Conservation (phyloP, 306 rosid species). For the Glycine latifolia region DNA sequence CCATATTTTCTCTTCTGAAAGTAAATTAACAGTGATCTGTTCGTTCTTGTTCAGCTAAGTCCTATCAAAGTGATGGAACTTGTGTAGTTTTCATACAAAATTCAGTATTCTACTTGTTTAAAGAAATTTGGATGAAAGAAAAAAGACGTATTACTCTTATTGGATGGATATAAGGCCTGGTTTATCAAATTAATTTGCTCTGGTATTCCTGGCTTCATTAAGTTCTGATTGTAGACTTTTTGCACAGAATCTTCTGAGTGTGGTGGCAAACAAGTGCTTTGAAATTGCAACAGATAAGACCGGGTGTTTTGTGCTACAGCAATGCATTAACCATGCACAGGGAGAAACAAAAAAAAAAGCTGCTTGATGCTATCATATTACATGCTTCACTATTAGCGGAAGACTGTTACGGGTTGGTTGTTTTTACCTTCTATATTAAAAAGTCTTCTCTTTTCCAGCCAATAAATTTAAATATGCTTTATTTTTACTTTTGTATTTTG, state of each 20-base stretch:
- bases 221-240: slow-evolving; percentile 44
- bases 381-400: slow-evolving; percentile 51
- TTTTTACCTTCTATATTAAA: not conserved
- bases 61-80: not conserved
- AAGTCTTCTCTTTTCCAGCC: slow-evolving; percentile 3
- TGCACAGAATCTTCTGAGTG: slow-evolving; percentile 59
- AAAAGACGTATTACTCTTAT: not conserved
- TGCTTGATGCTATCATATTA: slow-evolving; percentile 46
- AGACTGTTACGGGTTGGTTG: slow-evolving; percentile 71
- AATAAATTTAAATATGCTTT: slow-evolving; percentile 9
- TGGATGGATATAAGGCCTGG: not conserved
- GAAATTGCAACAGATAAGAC: slow-evolving; percentile 63
- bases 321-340: slow-evolving; percentile 49
- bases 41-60: not conserved
- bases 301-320: slow-evolving; percentile 71
- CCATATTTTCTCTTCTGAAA: not conserved
- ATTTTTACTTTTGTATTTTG: slow-evolving; percentile 21
- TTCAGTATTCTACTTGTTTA: too few relatives aligned
- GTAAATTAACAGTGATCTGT: not conserved
- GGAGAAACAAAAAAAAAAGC: slow-evolving; percentile 50
- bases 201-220: not conserved
- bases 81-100: not conserved
- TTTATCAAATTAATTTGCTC: slow-evolving; percentile 3
- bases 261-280: slow-evolving; percentile 50
- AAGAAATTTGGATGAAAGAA: not conserved